Base-by-base conservation (phyloP, 2,329 filamentous ascomycete species). In the Claviceps paspali region DNA sequence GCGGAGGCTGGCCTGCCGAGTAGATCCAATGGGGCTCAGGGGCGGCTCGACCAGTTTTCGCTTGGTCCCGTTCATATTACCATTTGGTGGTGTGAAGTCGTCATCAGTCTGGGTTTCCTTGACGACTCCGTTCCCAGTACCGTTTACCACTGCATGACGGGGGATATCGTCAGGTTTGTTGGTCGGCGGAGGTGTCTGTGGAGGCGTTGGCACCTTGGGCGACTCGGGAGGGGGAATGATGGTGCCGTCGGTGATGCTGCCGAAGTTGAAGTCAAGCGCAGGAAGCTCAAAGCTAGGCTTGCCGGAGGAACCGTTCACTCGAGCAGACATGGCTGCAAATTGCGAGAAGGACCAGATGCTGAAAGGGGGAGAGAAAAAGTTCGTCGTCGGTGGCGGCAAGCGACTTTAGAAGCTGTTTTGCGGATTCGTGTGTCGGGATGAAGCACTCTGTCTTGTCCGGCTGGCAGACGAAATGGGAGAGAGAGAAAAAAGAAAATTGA, bases 141-240 rank as follows among this genome's bases (percentile, higher is more conserved):
- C 33, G 23, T 36, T 38, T 27, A 7, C 29, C 8, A 24, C 32
- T n/a, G 32, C 15, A 29, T 4, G 9, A 26, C 17, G 22, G 12
- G 38, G 33, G 38, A 33, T 11, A 19, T 33, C 40, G 37, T 41
- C 43, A 29, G 39, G 37, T 35, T 49, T 47, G 35, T 51, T 52
- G 41, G 35, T 46, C 18, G 44, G 40, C 5, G 52, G 51, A 34
- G 53, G 54, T 32, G 56, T 57, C 41, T 51, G 52, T 12, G 65
- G 62, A 42, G 62, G 64, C 38, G 62, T 60, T 31, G 60, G 61
- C 29, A 62, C 59, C 51, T 70, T 65, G 33, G 71, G 71, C 33
- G 70, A 75, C 14, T 70, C 69, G 33, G 72, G 72, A 22, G 72
- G 68, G 30, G 72, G 72, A 45, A 76, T 76, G 49, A 71, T 51